phyloP scores from a whole-genome alignment of 805 yeast species.

The Zygotorulaspora sp. region DNA sequence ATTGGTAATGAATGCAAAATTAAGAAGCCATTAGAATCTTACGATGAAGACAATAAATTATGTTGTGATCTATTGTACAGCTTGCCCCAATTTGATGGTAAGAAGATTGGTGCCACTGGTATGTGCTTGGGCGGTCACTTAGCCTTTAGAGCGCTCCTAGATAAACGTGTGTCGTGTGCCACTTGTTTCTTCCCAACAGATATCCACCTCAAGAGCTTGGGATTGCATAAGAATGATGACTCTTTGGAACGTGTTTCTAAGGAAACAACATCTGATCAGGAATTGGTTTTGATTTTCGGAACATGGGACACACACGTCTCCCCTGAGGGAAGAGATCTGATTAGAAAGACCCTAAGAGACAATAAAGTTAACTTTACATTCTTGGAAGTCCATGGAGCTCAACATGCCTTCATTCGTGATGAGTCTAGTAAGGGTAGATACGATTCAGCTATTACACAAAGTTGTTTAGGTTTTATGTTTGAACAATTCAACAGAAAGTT shows the following conservation, averaged over 20 bases:
- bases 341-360: constrained; percentile 55
- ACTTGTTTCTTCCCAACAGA: constrained; percentile 81
- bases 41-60: constrained; percentile 68
- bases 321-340: constrained; percentile 67
- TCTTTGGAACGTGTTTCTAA: constrained; percentile 49
- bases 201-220: constrained; percentile 64
- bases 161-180: constrained; percentile 58
- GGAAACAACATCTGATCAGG: constrained; percentile 53
- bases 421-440: constrained; percentile 76
- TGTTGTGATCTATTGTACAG: constrained; percentile 57
- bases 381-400: constrained; percentile 72
- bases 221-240: constrained; percentile 61
- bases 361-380: constrained; percentile 61
- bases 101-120: constrained; percentile 71
- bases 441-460: constrained; percentile 69
- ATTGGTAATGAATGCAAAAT: constrained; percentile 64
- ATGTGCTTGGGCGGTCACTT: constrained; percentile 86
- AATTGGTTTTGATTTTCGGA: constrained; percentile 66
- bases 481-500: constrained; percentile 69
- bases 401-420: constrained; percentile 79
- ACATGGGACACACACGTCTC: constrained; percentile 79
- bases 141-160: constrained; percentile 63
- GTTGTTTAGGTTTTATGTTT: constrained; percentile 61
- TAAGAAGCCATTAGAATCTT: constrained; percentile 61
- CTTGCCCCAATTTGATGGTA: constrained; percentile 61